Evolutionary conservation across 2,329 filamentous ascomycete genomes (phyloP).

Genomic region (Epichloe elymi): DNA sequence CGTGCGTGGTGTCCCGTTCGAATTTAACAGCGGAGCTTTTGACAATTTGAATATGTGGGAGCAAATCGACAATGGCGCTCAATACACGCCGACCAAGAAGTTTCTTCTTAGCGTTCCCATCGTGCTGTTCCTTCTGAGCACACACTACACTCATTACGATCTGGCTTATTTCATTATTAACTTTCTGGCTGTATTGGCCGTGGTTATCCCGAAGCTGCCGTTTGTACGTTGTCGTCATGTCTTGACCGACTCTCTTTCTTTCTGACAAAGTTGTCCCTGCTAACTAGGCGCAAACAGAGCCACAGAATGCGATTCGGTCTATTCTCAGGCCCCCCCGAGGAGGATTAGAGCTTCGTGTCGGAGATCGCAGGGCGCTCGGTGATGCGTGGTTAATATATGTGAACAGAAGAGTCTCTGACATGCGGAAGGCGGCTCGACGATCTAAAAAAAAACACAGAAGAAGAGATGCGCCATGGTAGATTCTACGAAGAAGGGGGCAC

Average conservation of each 20-base stretch:
- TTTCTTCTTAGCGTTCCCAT: slow-evolving; percentile 93
- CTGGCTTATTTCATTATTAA: slow-evolving; percentile 95
- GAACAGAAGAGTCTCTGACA: background rate
- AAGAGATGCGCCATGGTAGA: slow-evolving; percentile 2
- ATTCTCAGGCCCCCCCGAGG: slow-evolving; percentile 57
- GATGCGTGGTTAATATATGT: slow-evolving; percentile 1
- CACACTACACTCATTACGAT: slow-evolving; percentile 98
- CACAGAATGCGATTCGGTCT: slow-evolving; percentile 66
- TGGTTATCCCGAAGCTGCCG: slow-evolving; percentile 92
- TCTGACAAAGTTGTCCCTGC: slow-evolving; percentile 3
- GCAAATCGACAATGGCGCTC: slow-evolving; percentile 97
- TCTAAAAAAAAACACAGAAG: slow-evolving; percentile 3
- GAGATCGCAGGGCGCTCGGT: slow-evolving; percentile 2
- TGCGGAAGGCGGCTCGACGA: background rate
- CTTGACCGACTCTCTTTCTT: background rate
- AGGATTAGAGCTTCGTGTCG: slow-evolving; percentile 18
- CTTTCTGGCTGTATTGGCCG: slow-evolving; percentile 78
- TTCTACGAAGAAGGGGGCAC: slow-evolving; percentile 7
- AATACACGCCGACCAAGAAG: slow-evolving; percentile 98
- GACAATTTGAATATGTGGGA: slow-evolving; percentile 99
- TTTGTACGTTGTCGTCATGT: slow-evolving; percentile 50
- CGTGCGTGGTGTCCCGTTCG: slow-evolving; percentile 93
- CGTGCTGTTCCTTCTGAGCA: slow-evolving; percentile 87
- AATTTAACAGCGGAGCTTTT: slow-evolving; percentile 96
- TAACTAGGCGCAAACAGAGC: slow-evolving; percentile 37